Conservation (phyloP, 2,329 filamentous ascomycete genomes). For the Clonostachys chloroleuca region DNA sequence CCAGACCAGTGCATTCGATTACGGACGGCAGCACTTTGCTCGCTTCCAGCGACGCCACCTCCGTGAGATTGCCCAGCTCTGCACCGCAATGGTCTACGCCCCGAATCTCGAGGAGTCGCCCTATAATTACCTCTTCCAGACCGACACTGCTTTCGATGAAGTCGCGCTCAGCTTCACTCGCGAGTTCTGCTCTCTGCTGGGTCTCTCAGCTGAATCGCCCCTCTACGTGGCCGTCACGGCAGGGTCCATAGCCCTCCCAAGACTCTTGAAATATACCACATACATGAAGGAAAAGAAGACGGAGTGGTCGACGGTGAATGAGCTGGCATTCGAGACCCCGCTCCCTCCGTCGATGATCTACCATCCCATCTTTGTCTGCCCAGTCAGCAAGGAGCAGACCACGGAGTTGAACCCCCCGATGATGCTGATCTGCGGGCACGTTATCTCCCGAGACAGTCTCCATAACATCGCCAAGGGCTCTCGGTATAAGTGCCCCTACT, state of each 20-base stretch:
- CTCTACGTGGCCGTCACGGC: conserved; percentile 91
- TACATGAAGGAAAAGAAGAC: conserved; percentile 88
- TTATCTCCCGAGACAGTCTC: conserved; percentile 81
- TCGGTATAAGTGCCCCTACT: conserved; percentile 95
- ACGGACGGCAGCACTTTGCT: conserved; percentile 71
- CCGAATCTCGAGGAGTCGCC: conserved; percentile 73
- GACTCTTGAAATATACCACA: conserved; percentile 79
- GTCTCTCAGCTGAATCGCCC: conserved; percentile 85
- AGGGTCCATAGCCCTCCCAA: conserved; percentile 85
- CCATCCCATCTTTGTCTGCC: conserved; percentile 96
- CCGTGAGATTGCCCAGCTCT: conserved; percentile 75
- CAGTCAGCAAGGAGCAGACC: conserved; percentile 93
- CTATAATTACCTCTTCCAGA: conserved; percentile 75
- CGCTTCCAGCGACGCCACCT: conserved; percentile 72
- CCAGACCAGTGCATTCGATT: conserved; percentile 55
- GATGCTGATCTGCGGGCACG: conserved; percentile 95
- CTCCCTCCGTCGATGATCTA: conserved; percentile 63
- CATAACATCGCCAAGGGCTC: conserved; percentile 73
- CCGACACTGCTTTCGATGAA: conserved; percentile 72
- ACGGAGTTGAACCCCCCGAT: conserved; percentile 92
- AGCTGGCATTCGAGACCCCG: conserved; percentile 75
- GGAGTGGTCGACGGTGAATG: conserved; percentile 90
- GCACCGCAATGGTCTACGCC: conserved; percentile 74
- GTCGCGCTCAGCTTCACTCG: conserved; percentile 84
- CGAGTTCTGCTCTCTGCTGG: conserved; percentile 90